Base-by-base conservation (phyloP, 805 yeast species). In the Tetrapisispora nanseiensis region DNA sequence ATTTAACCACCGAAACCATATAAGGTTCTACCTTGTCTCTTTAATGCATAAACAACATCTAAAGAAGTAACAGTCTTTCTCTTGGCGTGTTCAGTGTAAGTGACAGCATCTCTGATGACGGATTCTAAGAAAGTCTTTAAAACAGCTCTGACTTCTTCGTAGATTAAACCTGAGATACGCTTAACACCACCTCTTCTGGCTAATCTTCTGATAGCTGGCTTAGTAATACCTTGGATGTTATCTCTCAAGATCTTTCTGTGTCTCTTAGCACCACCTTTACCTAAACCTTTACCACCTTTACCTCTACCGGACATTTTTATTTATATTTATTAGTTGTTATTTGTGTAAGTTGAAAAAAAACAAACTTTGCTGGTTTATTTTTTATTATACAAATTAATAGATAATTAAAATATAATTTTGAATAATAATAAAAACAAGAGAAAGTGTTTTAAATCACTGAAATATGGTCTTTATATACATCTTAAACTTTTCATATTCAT, bases 101-200 rank as follows among this genome's bases (percentile, higher is more conserved):
- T 86, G 63, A 90, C 96, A 63, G 97, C 97, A 63, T 90, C 97
- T 78, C 96, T 86, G 73, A 89, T 90, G 57, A 90, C 96, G 67
- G 83, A 82, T 75, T 86, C 95, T 68, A 89, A 80, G 84, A 89
- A 89, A 46, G 95, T 76, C 74, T 87, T 87, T 57, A 89, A 78
- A 56, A 90, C 97, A 56, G 82, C 87, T 78, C 97, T 86, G 67
- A 90, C 95, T 76, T 89, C 96, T 74, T 89, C 97, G 78, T 89
- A 89, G 69, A 89, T 90, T 68, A 87, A 76, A 69, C 95, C 97
- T 52, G 97, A 89, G 63, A 89, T 89, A 84, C 97, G 95, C 83
- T 89, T 89, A 67, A 89, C 97, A 87, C 97, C 97, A 76, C 97
- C 97, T 85, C 97, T 86, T 82, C 97, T 89, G 45, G 97, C 97